Base-by-base conservation (phyloP, 371 early-diverging fungal species). In the Saksenaea vasiformis region DNA sequence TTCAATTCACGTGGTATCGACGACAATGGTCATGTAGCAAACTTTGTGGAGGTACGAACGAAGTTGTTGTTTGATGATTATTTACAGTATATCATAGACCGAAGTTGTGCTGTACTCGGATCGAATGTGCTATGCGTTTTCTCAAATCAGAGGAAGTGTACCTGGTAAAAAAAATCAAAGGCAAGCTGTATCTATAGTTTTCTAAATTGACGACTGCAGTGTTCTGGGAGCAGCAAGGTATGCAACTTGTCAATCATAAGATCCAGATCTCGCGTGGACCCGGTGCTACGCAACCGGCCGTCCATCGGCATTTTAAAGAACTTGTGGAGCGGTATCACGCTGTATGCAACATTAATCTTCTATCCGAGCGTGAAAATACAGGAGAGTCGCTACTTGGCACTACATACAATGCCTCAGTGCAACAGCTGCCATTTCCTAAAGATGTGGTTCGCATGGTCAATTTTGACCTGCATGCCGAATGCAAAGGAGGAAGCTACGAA, bases 1-100 rank as follows among this genome's bases (percentile, higher is more conserved):
- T 99, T 92, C 73, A 91, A 93, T 71, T 89, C 97, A 0, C 87
- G 99, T 59, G 99, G 99, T 8, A 88, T 98, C 26, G 95, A 99
- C 70, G 96, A 97, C 66, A 90, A 91, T 65, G 99, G 99, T 19
- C 85, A 96, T 74, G 96, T 95, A 8, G 95, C 99, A 15, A 99
- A 99, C 77, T 97, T 93, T 78, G 99, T 99, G 3, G 99, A 99
- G 87, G 88, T 85, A 83, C 34, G 64, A 2, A 55, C 1, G n/a
- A n/a, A n/a, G n/a, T 27, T 10, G 17, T 27, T 15, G 4, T 5
- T 13, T 17, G 19, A 7, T 54, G n/a, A 24, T 11, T 41, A 43
- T 27, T 34, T 1, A 62, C 22, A 31, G 15, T n/a, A 5, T 1
- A 22, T 11, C 1, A 39, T 70, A 91, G 90, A 89, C 90, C 0